Base-by-base conservation (phyloP, 495 filamentous ascomycete species). In the Hypoxylon fragiforme region DNA sequence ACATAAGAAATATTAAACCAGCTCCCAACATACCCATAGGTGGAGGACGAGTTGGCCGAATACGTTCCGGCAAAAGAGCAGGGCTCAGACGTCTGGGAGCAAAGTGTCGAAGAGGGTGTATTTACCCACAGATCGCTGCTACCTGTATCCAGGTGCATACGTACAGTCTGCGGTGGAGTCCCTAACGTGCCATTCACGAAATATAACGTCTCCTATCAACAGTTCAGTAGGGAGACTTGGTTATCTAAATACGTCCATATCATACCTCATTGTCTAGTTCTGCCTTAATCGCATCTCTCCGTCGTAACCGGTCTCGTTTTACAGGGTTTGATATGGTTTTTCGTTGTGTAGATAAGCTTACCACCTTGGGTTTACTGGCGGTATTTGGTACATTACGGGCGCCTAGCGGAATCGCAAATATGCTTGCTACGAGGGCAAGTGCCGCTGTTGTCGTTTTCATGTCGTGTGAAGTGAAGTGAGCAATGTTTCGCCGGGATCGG, bases 121-220 rank as follows among this genome's bases (percentile, higher is more conserved):
- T 95, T 94, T 18, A 85, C 80, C 92, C 92, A 97, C 2, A 96
- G 71, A 72, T 97, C 92, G 60, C 89, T 94, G 66, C 90, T 95
- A 20, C 89, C 89, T 7, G 89, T 94, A 60, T 94, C 89, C 44
- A 94, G 63, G 53, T 89, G 83, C 64, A 92, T 62, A 16, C 81
- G 76, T n/a, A 91, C 43, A 3, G 59, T 69, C 58, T 85, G 84
- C 15, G 77, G 58, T 14, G 88, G 89, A 13, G 89, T 90, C 28
- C 89, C 89, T 51, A 94, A 60, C 8, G 81, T 85, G 30, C 82
- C 74, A 65, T 90, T 90, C 50, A 84, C 79, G 64, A 83, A 87
- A 63, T 94, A 94, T 12, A 89, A 71, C 32, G 75, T 79, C 72
- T 82, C 73, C 78, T 85, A 36, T 34, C 7, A 18, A 14, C 13